Base-by-base conservation (phyloP, 225 moss, liverwort and hornwort species). In the Pseudisothecium myosuroides region DNA sequence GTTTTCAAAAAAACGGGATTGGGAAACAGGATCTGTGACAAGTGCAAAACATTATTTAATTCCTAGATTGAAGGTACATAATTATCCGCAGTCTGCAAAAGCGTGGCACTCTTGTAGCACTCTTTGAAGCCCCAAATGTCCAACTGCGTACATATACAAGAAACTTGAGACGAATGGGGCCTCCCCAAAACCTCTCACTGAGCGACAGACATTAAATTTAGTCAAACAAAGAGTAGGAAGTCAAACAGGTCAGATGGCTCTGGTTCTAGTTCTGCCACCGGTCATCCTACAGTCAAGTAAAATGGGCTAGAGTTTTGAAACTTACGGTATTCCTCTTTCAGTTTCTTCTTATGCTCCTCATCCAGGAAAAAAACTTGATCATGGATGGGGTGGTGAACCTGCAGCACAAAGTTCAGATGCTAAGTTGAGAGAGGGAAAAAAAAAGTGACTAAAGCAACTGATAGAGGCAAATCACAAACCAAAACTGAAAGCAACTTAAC, bases 281-380 rank as follows among this genome's bases (percentile, higher is more conserved):
- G 67, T n/a, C 63, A 69, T 55, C 50, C 34, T 21, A 66, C 62
- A 12, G 47, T 58, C 74, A 21, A 39, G 31, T 37, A 43, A 90
- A 29, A 80, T 50, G 78, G 65, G 50, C 36, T 27, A 62, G 55
- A 61, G 76, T 31, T 80, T 55, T 27, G 43, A 68, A 79, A 92
- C 92, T 93, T 92, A 95, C 95, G 84, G 85, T 89, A 94, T 85
- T 96, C 95, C 64, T 94, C 93, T 80, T 95, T 95, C 84, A 96
- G 87, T 92, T 90, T 93, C 83, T 77, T 88, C 90, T 96, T 96
- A 61, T 96, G 96, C 87, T 93, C 92, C 79, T 93, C 93, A 86
- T 94, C 91, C 63, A 96, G 83, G 66, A 87, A 94, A 83, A 96
- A 94, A 69, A 92, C 79, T 86, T 96, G 95, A 91, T 96, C 96